phyloP scores from a whole-genome alignment of 352 stramenopile genomes.

The Phytophthora citrophthora region DNA sequence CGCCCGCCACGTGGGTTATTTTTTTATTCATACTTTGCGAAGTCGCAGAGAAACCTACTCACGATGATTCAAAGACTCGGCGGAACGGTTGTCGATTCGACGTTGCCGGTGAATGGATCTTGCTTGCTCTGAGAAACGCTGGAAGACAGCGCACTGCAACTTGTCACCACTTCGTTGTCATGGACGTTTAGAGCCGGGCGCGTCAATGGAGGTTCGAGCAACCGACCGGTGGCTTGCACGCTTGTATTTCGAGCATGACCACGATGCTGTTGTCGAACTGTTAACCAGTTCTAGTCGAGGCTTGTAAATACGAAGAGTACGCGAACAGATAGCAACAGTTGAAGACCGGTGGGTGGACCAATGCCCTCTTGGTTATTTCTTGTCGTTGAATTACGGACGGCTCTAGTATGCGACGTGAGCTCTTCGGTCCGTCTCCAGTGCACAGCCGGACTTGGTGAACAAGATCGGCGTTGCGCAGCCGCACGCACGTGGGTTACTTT shows the following conservation, averaged over 20 bases:
- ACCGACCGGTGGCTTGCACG: too few relatives aligned
- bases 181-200: constrained; percentile 22
- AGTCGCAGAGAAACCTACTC: background rate
- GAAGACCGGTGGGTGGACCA: constrained; percentile 10
- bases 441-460: constrained; percentile 13
- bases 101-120: constrained; percentile 6
- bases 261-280: background rate
- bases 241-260: constrained; percentile 15
- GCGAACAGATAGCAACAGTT: constrained; percentile 1
- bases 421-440: constrained; percentile 21
- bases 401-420: constrained; percentile 28
- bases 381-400: constrained; percentile 2
- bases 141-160: constrained; percentile 25
- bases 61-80: background rate
- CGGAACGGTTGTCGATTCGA: too few relatives aligned
- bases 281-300: too few relatives aligned
- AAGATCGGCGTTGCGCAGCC: constrained; percentile 24
- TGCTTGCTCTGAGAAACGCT: constrained; percentile 30
- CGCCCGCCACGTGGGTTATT: constrained; percentile 12
- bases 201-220: too few relatives aligned
- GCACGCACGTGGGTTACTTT: constrained; percentile 32
- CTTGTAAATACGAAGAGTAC: background rate
- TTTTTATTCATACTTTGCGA: background rate
- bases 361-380: constrained; percentile 3
- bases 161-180: constrained; percentile 24